phyloP scores from a whole-genome alignment of 2,329 filamentous ascomycete species.

The Colletotrichum horii region DNA sequence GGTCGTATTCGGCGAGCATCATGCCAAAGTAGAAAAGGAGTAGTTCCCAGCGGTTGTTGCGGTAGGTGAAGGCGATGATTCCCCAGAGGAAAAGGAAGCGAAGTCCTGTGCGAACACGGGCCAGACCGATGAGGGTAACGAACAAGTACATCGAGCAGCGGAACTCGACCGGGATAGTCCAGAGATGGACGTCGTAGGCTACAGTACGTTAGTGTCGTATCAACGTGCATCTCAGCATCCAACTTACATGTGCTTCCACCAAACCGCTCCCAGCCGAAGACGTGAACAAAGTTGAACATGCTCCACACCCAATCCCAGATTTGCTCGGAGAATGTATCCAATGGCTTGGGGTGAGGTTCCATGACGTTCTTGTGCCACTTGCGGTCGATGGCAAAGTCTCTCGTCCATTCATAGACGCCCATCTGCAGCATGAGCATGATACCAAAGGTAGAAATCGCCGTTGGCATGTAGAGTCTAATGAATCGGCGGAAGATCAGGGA shows the following conservation, averaged over 20 bases:
- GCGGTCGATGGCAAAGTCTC: conserved; percentile 48
- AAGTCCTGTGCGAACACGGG: conserved; percentile 46
- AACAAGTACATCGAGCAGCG: conserved; percentile 64
- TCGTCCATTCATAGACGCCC: conserved; percentile 54
- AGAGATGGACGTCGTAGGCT: conserved; percentile 63
- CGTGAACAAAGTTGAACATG: conserved; percentile 55
- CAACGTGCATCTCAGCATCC: neutral
- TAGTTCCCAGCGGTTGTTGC: conserved; percentile 58
- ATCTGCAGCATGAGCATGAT: conserved; percentile 48
- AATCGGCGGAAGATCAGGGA: conserved; percentile 58
- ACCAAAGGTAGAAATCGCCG: conserved; percentile 54
- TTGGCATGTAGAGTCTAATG: conserved; percentile 57
- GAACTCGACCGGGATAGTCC: conserved; percentile 69
- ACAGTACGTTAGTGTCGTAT: conserved; percentile 22
- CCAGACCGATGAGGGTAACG: conserved; percentile 54
- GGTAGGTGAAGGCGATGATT: conserved; percentile 50
- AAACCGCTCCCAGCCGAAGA: conserved; percentile 55
- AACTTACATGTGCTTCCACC: conserved; percentile 49
- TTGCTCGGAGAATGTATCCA: conserved; percentile 43
- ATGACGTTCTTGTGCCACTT: conserved; percentile 52
- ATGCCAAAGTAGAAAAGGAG: conserved; percentile 54
- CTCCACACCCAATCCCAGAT: conserved; percentile 50
- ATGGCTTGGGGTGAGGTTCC: conserved; percentile 50
- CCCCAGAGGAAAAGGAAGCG: conserved; percentile 47
- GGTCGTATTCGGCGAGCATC: conserved; percentile 59